phyloP scores from a whole-genome alignment of 2,329 filamentous ascomycete species.

The Sporothrix variecibatus region DNA sequence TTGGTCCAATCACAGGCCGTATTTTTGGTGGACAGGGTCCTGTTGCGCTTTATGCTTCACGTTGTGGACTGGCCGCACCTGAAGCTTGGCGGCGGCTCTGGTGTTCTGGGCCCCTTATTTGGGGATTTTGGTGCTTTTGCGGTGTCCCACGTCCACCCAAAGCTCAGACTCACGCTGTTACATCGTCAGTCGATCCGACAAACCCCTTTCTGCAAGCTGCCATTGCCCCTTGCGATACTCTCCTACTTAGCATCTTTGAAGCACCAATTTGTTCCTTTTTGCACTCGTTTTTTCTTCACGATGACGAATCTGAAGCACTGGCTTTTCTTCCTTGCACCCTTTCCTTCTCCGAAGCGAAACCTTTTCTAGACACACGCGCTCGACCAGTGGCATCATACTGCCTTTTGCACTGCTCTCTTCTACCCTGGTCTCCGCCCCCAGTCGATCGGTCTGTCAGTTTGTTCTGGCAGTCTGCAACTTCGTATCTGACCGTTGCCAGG shows the following conservation, averaged over 20 bases:
- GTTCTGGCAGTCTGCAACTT: not conserved
- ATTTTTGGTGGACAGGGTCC: constrained; percentile 10
- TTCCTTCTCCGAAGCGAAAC: constrained; percentile 13
- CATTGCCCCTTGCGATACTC: constrained; percentile 9
- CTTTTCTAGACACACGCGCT: not conserved
- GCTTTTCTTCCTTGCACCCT: not conserved
- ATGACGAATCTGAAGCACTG: constrained; percentile 19
- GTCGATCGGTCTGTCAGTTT: constrained; percentile 6
- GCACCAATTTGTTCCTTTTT: not conserved
- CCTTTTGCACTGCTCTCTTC: not conserved
- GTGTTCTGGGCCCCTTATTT: constrained; percentile 10
- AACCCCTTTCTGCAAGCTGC: constrained; percentile 18
- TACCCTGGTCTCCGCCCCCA: not conserved
- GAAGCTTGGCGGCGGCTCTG: constrained; percentile 13
- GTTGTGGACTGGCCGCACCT: constrained; percentile 2
- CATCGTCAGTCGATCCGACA: constrained; percentile 34
- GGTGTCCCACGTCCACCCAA: not conserved
- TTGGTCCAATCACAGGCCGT: not conserved
- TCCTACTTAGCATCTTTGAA: not conserved
- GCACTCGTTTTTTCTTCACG: not conserved
- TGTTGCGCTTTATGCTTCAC: constrained; percentile 24
- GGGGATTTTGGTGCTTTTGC: not conserved
- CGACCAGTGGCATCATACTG: constrained; percentile 8
- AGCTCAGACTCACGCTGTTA: constrained; percentile 32
- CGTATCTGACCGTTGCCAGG: not conserved